A percentile compares a stretch with the other conserved stretches of the same genome.
Evolutionary conservation across 371 early-diverging fungal genomes (phyloP).

Genomic region (Lichtheimia hyalospora): DNA sequence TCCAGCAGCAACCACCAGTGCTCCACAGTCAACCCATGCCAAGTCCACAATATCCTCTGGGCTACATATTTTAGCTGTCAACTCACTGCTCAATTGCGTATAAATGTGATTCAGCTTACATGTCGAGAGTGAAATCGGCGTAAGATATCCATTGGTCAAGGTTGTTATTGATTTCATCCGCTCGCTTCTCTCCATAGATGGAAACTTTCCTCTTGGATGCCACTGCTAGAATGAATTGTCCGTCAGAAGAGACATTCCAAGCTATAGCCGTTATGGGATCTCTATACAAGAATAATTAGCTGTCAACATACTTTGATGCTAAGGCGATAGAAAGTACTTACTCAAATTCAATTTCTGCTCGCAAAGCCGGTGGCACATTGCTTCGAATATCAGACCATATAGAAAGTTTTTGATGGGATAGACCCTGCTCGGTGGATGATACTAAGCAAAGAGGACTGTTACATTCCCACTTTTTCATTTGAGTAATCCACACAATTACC

Average conservation of each 20-base stretch:
- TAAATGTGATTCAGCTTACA: conserved; percentile 20
- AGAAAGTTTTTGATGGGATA: conserved; percentile 12
- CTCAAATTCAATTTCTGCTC: conserved; percentile 24
- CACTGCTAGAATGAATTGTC: conserved; percentile 69
- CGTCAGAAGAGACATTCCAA: conserved; percentile 76
- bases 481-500: conserved; percentile 4
- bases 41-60: conserved; percentile 46
- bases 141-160: conserved; percentile 44
- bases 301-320: background rate
- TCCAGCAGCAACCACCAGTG: conserved; percentile 62
- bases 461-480: no score
- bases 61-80: conserved; percentile 10
- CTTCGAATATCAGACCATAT: conserved; percentile 42
- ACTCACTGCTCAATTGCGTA: background rate
- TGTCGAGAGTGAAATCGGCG: conserved; percentile 40
- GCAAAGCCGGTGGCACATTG: conserved; percentile 21
- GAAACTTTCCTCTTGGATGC: conserved; percentile 44
- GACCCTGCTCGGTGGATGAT: conserved; percentile 16
- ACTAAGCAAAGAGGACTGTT: background rate
- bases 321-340: conserved; percentile 7
- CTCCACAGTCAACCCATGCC: conserved; percentile 69
- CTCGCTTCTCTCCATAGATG: conserved; percentile 55
- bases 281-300: conserved; percentile 8
- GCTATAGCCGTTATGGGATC: conserved; percentile 55
- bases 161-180: conserved; percentile 19